Base-by-base conservation (phyloP, 2,329 filamentous ascomycete species). In the Xylariaceae sp. region DNA sequence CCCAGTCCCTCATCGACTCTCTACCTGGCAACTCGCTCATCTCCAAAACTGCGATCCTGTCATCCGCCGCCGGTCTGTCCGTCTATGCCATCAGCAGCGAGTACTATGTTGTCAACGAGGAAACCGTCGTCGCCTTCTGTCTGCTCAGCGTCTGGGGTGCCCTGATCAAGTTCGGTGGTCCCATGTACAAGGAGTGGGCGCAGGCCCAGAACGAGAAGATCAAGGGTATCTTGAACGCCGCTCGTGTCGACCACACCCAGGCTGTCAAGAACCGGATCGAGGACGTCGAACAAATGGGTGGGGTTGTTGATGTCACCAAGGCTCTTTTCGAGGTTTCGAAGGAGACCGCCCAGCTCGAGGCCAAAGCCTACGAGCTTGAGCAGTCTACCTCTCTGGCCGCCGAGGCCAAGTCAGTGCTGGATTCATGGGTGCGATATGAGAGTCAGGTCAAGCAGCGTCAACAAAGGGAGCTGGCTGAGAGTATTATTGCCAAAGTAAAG, bases 71-170 rank as follows among this genome's bases (percentile, higher is more conserved):
- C 73, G 94, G 90, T 80, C 79, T 96, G 70, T 93, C 91, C 73
- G 86, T 96, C 77, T 96, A 95, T 75, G 95, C 92, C 73, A 92
- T 99, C 81, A 96, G 91, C 88, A 99, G 96, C 82, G 95, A 99
- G 87, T 92, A 98, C 84, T 98, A 97, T 81, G 92, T 99, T 76
- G 85, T 99, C 80, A 99, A 99, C 83, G 95, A 99, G 85, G 95
- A 99, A 84, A 90, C 93, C 64, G 90, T 99, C 75, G 91, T 96
- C 74, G 91, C 91, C 67, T 86, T 99, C 81, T 95, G 90, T 78
- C 84, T 99, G 72, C 82, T 98, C 74, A 92, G 89, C 75, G 91
- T 98, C 75, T 99, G 96, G 89, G 89, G 84, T 73, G 92, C 88
- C 63, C 85, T 96, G 71, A 94, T 91, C 82, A 95, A 96, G 80